Evolutionary conservation across 805 yeast genomes (phyloP).

Genomic region (Ogataea saltuana): DNA sequence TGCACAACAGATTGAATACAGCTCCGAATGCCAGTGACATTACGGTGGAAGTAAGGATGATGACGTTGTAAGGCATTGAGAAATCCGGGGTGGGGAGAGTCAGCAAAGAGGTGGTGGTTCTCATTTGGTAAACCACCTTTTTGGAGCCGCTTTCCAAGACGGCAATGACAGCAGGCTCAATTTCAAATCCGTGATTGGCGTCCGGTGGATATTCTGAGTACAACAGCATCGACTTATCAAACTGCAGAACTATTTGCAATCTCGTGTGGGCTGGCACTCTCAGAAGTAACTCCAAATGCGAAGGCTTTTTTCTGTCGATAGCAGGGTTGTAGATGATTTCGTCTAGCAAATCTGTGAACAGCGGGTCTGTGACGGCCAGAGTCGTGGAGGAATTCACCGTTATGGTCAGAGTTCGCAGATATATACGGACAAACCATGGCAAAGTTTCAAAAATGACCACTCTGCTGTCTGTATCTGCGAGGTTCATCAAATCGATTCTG

Average conservation of each 20-base stretch:
- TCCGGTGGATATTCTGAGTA: conserved; percentile 98
- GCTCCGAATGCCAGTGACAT: conserved; percentile 93
- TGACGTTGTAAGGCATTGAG: conserved; percentile 98
- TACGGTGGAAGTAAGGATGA: conserved; percentile 88
- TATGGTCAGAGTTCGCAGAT: conserved; percentile 64
- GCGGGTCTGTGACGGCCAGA: conserved; percentile 27
- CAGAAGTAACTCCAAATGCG: conserved; percentile 73
- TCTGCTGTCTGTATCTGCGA: conserved; percentile 46
- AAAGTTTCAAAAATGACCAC: conserved; percentile 74
- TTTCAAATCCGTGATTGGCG: conserved; percentile 96
- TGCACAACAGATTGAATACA: conserved; percentile 72
- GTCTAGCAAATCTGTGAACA: conserved; percentile 42
- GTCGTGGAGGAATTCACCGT: conserved; percentile 28
- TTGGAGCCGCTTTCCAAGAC: conserved; percentile 39
- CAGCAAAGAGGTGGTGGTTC: conserved; percentile 85
- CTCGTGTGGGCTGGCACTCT: conserved; percentile 63
- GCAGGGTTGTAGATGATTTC: conserved; percentile 73
- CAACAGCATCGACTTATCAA: conserved; percentile 82
- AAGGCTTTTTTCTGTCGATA: conserved; percentile 74
- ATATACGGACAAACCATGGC: conserved; percentile 92
- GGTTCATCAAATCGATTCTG: conserved; percentile 75
- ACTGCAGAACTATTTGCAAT: conserved; percentile 66
- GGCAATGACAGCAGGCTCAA: conserved; percentile 84
- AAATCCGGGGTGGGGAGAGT: conserved; percentile 96
- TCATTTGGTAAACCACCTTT: conserved; percentile 45